Conservation (phyloP, 192 early-diverging fungal species). For the Backusella liffmaniae region DNA sequence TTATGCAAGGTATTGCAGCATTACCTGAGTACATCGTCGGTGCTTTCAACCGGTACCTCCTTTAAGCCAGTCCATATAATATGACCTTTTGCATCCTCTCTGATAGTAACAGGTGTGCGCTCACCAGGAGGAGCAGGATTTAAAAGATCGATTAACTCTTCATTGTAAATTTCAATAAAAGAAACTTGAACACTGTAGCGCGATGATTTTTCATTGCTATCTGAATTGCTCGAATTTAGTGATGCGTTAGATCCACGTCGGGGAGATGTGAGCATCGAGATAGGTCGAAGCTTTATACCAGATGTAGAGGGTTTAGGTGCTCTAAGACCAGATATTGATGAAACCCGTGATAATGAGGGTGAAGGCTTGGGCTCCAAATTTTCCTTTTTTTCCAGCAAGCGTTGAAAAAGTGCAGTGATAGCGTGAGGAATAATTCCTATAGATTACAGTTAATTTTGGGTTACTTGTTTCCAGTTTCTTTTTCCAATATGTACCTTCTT, state of each 20-base stretch:
- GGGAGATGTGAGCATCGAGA: constrained; percentile 8
- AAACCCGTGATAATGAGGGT: neutral
- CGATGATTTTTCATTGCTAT: constrained; percentile 8
- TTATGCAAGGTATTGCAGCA: constrained; percentile 7
- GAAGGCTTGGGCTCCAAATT: neutral
- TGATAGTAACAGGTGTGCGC: constrained; percentile 64
- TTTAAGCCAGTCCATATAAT: constrained; percentile 82
- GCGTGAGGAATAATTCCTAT: constrained; percentile 69
- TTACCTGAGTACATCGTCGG: constrained; percentile 72
- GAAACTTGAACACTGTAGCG: constrained; percentile 65
- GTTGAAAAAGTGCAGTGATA: constrained; percentile 58
- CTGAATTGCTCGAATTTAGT: neutral
- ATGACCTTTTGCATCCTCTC: constrained; percentile 85
- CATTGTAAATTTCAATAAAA: constrained; percentile 97
- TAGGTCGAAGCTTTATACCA: constrained; percentile 10
- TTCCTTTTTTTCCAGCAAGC: constrained; percentile 22
- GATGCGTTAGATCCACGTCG: constrained; percentile 1
- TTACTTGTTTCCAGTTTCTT: neutral
- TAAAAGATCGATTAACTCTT: constrained; percentile 93
- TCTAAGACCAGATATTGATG: constrained; percentile 13
- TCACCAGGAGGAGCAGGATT: constrained; percentile 58
- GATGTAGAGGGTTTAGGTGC: constrained; percentile 10
- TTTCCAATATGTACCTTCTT: constrained; percentile 29
- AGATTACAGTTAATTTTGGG: neutral
- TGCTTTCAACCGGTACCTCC: constrained; percentile 67